Percentiles rank a stretch among this genome's conserved stretches.
Evolutionary conservation across 768 basidiomycete genomes (phyloP).

Genomic region (Nidularia sp.): DNA sequence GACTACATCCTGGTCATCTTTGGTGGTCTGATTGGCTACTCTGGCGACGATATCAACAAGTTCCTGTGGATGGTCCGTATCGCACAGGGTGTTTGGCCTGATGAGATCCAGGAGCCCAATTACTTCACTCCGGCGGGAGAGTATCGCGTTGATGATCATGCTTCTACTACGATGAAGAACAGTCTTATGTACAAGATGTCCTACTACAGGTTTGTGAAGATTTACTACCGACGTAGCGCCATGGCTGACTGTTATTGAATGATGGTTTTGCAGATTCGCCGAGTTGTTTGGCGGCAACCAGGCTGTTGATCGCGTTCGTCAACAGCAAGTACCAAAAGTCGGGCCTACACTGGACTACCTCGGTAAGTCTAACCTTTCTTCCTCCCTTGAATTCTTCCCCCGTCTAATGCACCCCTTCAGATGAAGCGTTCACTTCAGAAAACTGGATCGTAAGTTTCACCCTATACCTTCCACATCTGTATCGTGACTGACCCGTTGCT

Average conservation of each 20-base stretch:
- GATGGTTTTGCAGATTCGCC: conserved; percentile 51
- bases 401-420: conserved; percentile 29
- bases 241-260: too few species aligned
- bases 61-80: conserved; percentile 99
- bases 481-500: conserved; percentile 1
- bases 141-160: conserved; percentile 86
- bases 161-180: conserved; percentile 86
- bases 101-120: conserved; percentile 92
- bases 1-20: conserved; percentile 98
- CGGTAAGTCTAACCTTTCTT: conserved; percentile 44
- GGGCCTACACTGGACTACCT: conserved; percentile 86
- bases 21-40: conserved; percentile 93
- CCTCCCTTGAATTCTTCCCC: neutral
- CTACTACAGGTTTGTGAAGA: conserved; percentile 70
- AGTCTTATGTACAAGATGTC: conserved; percentile 99
- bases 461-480: neutral
- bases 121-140: conserved; percentile 94
- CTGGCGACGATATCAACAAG: conserved; percentile 99
- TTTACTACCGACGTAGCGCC: too few species aligned
- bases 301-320: conserved; percentile 83
- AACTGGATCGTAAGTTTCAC: conserved; percentile 88
- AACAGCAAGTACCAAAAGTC: conserved; percentile 71
- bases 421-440: conserved; percentile 98
- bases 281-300: conserved; percentile 78
- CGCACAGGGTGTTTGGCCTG: conserved; percentile 95